Evolutionary conservation across 306 rosid species (phyloP).

Genomic region (Gillenia trifoliata): DNA sequence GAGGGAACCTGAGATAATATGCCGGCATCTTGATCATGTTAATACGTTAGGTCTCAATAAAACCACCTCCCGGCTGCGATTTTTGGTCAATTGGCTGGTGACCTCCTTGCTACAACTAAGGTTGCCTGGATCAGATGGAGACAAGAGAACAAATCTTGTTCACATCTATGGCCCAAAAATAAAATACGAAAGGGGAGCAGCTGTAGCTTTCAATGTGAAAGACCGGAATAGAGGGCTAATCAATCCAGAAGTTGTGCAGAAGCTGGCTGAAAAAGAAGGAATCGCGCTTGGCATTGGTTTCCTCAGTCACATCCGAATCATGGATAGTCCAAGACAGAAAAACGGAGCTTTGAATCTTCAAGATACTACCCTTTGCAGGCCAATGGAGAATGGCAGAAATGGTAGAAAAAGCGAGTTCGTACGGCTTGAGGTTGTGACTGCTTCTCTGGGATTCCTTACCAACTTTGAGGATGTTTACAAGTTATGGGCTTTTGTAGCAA

Average conservation of each 20-base stretch:
- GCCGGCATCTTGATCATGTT: constrained; percentile 76
- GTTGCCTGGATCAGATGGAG: constrained; percentile 43
- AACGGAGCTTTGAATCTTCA: constrained; percentile 41
- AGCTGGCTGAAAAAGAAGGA: constrained; percentile 86
- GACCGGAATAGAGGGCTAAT: constrained; percentile 59
- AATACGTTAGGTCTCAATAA: constrained; percentile 84
- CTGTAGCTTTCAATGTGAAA: constrained; percentile 87
- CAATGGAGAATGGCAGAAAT: constrained; percentile 62
- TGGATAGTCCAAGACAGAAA: constrained; percentile 54
- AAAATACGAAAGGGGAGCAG: constrained; percentile 96
- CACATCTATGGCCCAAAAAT: constrained; percentile 94
- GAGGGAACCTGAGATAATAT: constrained; percentile 68
- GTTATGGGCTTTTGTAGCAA: constrained; percentile 86
- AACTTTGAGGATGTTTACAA: constrained; percentile 91
- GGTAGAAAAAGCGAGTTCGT: constrained; percentile 61
- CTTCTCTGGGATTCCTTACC: constrained; percentile 76
- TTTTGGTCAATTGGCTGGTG: constrained; percentile 88
- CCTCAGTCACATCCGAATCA: constrained; percentile 71
- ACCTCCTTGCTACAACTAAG: constrained; percentile 78
- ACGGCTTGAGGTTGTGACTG: constrained; percentile 84
- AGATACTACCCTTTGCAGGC: constrained; percentile 60
- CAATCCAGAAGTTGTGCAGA: constrained; percentile 84
- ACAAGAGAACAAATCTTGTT: constrained; percentile 46
- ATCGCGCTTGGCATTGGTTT: constrained; percentile 83
- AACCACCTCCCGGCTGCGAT: constrained; percentile 75